These are phyloP conservation scores for Cryptococcus deneoformans DNA, from an alignment of 1,284 basidiomycete genomes.

Conservation along the genomic window DNA sequence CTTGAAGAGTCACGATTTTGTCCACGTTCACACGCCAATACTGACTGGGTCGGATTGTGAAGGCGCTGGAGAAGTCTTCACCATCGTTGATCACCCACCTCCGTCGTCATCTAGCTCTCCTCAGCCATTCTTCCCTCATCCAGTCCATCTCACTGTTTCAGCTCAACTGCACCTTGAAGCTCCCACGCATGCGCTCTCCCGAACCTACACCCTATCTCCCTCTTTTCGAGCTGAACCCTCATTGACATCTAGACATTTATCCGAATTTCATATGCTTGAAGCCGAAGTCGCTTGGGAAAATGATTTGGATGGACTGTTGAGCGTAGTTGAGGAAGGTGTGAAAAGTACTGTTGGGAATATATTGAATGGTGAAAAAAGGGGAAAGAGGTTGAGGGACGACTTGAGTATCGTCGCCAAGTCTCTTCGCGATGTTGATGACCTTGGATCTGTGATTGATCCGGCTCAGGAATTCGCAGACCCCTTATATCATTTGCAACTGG, in stretches of 20 bases:
- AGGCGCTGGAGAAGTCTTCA: constrained; percentile 94
- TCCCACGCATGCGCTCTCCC: constrained; percentile 68
- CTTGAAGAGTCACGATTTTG: constrained; percentile 67
- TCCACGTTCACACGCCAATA: constrained; percentile 77
- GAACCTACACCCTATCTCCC: constrained; percentile 88
- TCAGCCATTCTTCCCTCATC: constrained; percentile 37
- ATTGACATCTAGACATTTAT: constrained; percentile 84
- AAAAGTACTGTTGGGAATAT: constrained; percentile 21
- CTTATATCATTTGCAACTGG: constrained; percentile 20
- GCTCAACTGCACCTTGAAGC: constrained; percentile 95
- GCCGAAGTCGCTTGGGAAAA: constrained; percentile 75
- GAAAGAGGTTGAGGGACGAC: constrained; percentile 25
- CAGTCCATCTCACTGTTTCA: constrained; percentile 89
- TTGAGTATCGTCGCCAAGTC: constrained; percentile 17
- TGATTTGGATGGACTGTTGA: constrained; percentile 59
- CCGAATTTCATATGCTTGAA: constrained; percentile 99
- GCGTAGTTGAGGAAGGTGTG: constrained; percentile 64
- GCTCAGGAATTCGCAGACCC: constrained; percentile 4
- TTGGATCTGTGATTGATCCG: neutral
- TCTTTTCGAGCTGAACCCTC: constrained; percentile 91
- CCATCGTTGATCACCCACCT: constrained; percentile 49
- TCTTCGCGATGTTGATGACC: constrained; percentile 2
- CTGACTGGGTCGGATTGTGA: constrained; percentile 92
- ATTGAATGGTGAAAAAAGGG: constrained; percentile 15
- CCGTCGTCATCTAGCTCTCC: constrained; percentile 3